phyloP scores from a whole-genome alignment of 495 filamentous ascomycete species.

The Penicillium maclennaniae region DNA sequence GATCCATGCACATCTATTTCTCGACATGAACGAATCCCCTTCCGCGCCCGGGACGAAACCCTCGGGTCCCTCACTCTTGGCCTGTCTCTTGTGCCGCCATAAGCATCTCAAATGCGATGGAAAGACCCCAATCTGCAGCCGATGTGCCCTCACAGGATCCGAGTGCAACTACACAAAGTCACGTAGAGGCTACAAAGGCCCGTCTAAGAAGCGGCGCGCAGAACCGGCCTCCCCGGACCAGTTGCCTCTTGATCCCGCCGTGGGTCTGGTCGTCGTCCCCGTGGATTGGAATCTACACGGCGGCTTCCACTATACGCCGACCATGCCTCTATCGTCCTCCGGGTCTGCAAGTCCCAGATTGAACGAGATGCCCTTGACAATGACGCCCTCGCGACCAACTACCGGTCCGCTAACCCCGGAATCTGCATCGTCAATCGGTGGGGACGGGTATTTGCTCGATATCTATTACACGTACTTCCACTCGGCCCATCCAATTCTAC shows the following conservation, averaged over 20 bases:
- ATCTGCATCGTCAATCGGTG: constrained; percentile 30
- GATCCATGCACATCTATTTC: constrained; percentile 5
- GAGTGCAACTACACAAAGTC: constrained; percentile 45
- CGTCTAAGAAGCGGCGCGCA: constrained; percentile 45
- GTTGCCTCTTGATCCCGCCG: constrained; percentile 17
- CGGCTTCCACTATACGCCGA: constrained; percentile 23
- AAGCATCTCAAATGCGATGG: constrained; percentile 57
- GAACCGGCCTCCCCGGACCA: constrained; percentile 33
- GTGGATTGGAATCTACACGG: constrained; percentile 30
- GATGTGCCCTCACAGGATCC: constrained; percentile 30
- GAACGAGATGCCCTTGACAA: constrained; percentile 17
- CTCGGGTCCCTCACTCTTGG: constrained; percentile 42
- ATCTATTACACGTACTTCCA: constrained; percentile 47
- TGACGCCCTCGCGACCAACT: constrained; percentile 15
- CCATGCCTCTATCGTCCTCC: constrained; percentile 22
- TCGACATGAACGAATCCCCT: constrained; percentile 22
- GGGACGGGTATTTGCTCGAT: constrained; percentile 44
- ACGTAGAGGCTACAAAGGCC: constrained; percentile 47
- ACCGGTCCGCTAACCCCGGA: constrained; percentile 41
- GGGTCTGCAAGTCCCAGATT: constrained; percentile 25
- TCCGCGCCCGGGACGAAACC: constrained; percentile 17
- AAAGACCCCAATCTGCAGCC: constrained; percentile 39
- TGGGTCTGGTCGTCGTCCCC: constrained; percentile 23
- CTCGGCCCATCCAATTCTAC: constrained; percentile 43
- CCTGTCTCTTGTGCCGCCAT: constrained; percentile 55